Base-by-base conservation (phyloP, 2,329 filamentous ascomycete species). In the Sclerotinia spermophila region DNA sequence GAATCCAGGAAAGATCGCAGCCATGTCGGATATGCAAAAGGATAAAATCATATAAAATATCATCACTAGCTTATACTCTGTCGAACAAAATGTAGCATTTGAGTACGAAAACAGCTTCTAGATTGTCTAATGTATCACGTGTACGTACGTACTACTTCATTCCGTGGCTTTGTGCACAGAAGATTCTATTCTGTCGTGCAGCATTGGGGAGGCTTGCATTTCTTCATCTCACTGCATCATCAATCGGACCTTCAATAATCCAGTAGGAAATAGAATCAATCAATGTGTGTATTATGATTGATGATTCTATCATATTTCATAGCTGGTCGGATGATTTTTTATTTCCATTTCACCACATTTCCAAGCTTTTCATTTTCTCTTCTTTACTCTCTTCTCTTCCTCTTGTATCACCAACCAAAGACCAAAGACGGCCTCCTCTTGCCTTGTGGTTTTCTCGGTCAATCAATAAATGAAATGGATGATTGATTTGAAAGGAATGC, bases 191-290 rank as follows among this genome's bases (percentile, higher is more conserved):
- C 42, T 64, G 44, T 64, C 42, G 19, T 44, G 48, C 42, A 35
- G 42, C 60, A 48, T 64, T 19, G 7, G 17, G n/a, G 30, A 60
- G 58, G 58, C 58, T 33, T 62, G 60, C 60, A 62, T 61, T 61
- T 61, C 59, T 61, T 61, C 59, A 33, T 62, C 27, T 45, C 60
- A 62, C 42, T n/a, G 60, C 60, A 62, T 45, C 60, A 17, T 62
- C 5, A 62, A 62, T 62, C 60, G 60, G 60, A 62, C 60, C 60
- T 62, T 62, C 40, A n/a, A 33, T 0, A 1, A 19, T 56, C 19
- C 55, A 56, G 21, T 24, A 21, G 24, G 33, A 56, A 7, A 10
- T n/a, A 53, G 48, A 33, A 33, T 8, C 19, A 45, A 62, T n/a
- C n/a, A n/a, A n/a, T n/a, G n/a, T 17, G 27, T 45, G 40, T 62